These are phyloP conservation scores for Codiaeum variegatum DNA, from an alignment of 441 rosid species.

Conservation along the genomic window DNA sequence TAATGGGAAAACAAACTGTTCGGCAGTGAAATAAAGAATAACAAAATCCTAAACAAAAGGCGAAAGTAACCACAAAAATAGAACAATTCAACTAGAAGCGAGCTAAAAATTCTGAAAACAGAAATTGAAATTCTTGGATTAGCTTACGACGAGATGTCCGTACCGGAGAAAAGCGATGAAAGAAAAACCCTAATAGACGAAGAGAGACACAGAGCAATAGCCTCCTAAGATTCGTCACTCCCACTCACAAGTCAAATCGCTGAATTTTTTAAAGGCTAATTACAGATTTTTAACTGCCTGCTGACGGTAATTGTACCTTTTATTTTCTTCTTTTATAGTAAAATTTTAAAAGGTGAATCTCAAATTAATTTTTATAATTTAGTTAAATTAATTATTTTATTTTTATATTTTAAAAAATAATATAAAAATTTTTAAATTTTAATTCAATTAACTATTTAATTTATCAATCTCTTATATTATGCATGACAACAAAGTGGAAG, in stretches of 20 bases:
- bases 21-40: background rate
- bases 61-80: background rate
- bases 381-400: too few relatives aligned
- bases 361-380: too few relatives aligned
- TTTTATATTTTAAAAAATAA: too few relatives aligned
- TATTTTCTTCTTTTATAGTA: background rate
- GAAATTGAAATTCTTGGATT: background rate
- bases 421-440: too few relatives aligned
- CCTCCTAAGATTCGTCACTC: background rate
- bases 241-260: background rate
- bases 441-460: too few relatives aligned
- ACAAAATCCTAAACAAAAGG: background rate
- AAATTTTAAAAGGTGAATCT: too few relatives aligned
- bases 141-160: background rate
- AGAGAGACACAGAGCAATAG: background rate
- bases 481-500: too few relatives aligned
- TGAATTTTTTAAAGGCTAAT: background rate
- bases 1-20: background rate
- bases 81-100: background rate
- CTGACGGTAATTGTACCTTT: background rate
- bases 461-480: too few relatives aligned
- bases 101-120: background rate
- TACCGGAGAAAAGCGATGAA: background rate
- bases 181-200: constrained; percentile 18
- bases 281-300: background rate